phyloP scores from a whole-genome alignment of 495 filamentous ascomycete genomes.

The Corynascus novoguineensis region DNA sequence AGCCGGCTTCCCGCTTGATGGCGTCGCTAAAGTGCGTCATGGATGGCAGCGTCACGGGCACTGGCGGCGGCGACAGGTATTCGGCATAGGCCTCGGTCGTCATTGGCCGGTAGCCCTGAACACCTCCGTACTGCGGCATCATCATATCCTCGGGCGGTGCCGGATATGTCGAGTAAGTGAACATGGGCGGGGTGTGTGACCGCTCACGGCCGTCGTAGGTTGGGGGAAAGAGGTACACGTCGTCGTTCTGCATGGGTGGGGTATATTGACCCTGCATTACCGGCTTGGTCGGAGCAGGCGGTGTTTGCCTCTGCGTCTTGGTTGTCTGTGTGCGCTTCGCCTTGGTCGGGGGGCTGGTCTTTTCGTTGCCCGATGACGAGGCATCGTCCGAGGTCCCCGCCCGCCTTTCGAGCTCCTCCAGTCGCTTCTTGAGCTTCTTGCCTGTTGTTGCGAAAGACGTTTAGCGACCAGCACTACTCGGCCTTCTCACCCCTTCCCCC shows the following conservation, averaged over 20 bases:
- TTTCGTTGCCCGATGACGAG: slow-evolving; percentile 46
- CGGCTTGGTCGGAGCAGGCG: slow-evolving; percentile 33
- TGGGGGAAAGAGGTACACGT: slow-evolving; percentile 44
- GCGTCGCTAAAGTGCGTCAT: slow-evolving; percentile 58
- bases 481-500: background rate
- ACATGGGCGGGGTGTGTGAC: slow-evolving; percentile 67
- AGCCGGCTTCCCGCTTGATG: slow-evolving; percentile 53
- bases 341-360: slow-evolving; percentile 45
- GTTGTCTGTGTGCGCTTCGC: slow-evolving; percentile 34
- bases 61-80: slow-evolving; percentile 58
- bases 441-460: slow-evolving; percentile 52
- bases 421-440: slow-evolving; percentile 96
- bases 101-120: slow-evolving; percentile 60
- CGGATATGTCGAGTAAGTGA: slow-evolving; percentile 64
- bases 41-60: slow-evolving; percentile 56
- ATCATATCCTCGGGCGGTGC: slow-evolving; percentile 61
- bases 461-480: slow-evolving; percentile 10
- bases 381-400: slow-evolving; percentile 75
- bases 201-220: slow-evolving; percentile 51
- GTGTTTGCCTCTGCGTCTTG: slow-evolving; percentile 34
- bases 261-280: slow-evolving; percentile 55
- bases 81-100: slow-evolving; percentile 57
- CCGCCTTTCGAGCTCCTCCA: slow-evolving; percentile 92
- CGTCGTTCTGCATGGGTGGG: slow-evolving; percentile 49
- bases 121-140: slow-evolving; percentile 57